phyloP scores from a whole-genome alignment of 495 filamentous ascomycete genomes.

The Penicillium riverlandense region DNA sequence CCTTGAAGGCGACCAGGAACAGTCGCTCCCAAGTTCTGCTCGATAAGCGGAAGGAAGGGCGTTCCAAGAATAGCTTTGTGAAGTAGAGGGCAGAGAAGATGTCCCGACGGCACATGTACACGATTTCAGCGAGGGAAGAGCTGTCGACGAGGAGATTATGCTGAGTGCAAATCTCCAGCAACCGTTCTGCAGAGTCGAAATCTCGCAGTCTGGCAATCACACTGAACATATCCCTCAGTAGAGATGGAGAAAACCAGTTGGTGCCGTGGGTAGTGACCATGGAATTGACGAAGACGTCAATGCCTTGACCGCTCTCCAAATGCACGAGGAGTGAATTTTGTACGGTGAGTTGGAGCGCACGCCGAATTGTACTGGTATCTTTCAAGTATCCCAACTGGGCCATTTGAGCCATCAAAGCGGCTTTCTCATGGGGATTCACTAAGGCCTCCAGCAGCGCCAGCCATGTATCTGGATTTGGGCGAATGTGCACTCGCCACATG shows the following conservation, averaged over 20 bases:
- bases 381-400: slow-evolving; percentile 23
- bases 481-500: slow-evolving; percentile 28
- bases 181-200: slow-evolving; percentile 11
- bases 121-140: slow-evolving; percentile 11
- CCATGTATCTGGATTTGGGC: slow-evolving; percentile 40
- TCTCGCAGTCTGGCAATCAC: slow-evolving; percentile 17
- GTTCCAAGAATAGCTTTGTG: slow-evolving; percentile 10
- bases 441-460: slow-evolving; percentile 28
- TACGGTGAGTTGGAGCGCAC: slow-evolving; percentile 23
- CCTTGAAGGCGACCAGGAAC: slow-evolving; percentile 34
- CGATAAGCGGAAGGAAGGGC: slow-evolving; percentile 5
- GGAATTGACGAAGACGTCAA: slow-evolving; percentile 27
- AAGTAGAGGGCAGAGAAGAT: slow-evolving; percentile 16
- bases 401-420: slow-evolving; percentile 27
- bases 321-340: slow-evolving; percentile 25
- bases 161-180: slow-evolving; percentile 23
- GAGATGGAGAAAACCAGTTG: slow-evolving; percentile 25
- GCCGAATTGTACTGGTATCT: slow-evolving; percentile 11
- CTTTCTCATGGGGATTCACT: slow-evolving; percentile 22
- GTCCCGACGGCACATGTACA: slow-evolving; percentile 14
- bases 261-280: slow-evolving; percentile 21
- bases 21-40: slow-evolving; percentile 19
- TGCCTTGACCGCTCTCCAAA: slow-evolving; percentile 23
- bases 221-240: slow-evolving; percentile 31
- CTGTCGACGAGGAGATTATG: slow-evolving; percentile 14